These are phyloP conservation scores for Tetragonia tetragonoides DNA, from an alignment of 148 eudicot genomes.

Conservation along the genomic window DNA sequence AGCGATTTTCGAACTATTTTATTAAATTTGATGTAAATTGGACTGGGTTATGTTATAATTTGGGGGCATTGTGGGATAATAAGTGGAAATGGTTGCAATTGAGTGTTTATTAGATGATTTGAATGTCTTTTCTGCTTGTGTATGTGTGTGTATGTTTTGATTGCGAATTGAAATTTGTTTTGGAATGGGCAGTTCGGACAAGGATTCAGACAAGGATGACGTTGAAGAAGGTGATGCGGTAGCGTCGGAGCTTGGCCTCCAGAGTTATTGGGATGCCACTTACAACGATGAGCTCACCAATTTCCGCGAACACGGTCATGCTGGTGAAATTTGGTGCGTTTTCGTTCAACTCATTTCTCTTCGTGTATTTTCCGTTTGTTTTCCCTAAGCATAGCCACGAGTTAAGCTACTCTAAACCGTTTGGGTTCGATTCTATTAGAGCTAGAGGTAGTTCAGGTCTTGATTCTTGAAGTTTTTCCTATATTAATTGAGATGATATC, in stretches of 20 bases:
- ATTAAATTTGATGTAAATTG: neutral
- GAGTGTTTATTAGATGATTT: neutral
- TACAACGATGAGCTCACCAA: conserved; percentile 85
- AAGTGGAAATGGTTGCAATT: neutral
- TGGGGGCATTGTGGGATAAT: neutral
- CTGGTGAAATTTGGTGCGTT: conserved; percentile 96
- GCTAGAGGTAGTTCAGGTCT: neutral
- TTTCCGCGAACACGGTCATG: conserved; percentile 95
- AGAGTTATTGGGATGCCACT: conserved; percentile 93
- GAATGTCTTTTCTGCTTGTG: neutral
- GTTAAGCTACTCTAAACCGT: neutral
- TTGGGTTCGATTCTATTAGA: neutral
- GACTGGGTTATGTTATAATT: neutral
- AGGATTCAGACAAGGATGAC: conserved; percentile 85
- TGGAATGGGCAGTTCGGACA: conserved; percentile 71
- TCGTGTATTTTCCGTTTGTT: neutral
- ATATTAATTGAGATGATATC: neutral
- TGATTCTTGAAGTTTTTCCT: neutral
- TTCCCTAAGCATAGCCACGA: neutral
- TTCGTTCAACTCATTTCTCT: neutral
- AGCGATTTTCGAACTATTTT: neutral
- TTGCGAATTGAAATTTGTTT: neutral
- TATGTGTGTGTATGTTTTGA: neutral
- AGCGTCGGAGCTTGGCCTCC: conserved; percentile 92
- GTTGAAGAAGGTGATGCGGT: conserved; percentile 75